Evolutionary conservation across 2,329 filamentous ascomycete genomes (phyloP).

Genomic region (Cladosporium sp.): DNA sequence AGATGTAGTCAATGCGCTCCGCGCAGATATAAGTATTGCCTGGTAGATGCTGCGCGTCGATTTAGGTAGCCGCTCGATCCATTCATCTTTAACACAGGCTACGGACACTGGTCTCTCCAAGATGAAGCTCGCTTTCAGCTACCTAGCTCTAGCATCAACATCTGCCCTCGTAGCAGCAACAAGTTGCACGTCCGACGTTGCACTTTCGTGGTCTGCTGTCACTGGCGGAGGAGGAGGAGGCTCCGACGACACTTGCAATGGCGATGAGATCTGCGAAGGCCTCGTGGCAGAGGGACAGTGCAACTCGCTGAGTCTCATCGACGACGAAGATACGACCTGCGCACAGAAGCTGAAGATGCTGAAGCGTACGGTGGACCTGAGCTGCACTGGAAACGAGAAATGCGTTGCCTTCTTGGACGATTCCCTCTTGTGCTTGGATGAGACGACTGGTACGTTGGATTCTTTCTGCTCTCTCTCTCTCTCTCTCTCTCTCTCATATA

Average conservation of each 20-base stretch:
- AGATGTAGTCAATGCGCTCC: neutral
- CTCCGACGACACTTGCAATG: neutral
- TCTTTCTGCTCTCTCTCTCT: neutral
- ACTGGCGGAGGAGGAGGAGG: neutral
- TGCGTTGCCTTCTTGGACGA: slow-evolving; percentile 5
- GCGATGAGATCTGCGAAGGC: slow-evolving; percentile 1
- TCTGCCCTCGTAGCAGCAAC: neutral
- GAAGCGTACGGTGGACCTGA: neutral
- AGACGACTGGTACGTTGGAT: slow-evolving; percentile 5
- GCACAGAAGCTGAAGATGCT: slow-evolving; percentile 1
- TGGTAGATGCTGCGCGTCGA: no score
- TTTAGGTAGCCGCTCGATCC: neutral
- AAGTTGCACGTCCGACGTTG: slow-evolving; percentile 1
- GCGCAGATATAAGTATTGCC: neutral
- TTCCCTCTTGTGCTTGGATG: slow-evolving; percentile 6
- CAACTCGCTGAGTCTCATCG: slow-evolving; percentile 12
- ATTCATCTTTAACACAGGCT: neutral
- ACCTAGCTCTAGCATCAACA: neutral
- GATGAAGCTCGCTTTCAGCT: slow-evolving; percentile 16
- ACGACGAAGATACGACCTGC: slow-evolving; percentile 1
- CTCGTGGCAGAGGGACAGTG: slow-evolving; percentile 11
- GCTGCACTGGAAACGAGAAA: slow-evolving; percentile 6
- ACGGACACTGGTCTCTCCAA: neutral
- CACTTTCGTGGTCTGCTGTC: neutral
- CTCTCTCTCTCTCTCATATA: no score